These are phyloP conservation scores for Russula vinacea DNA, from an alignment of 768 basidiomycete genomes.

Conservation along the genomic window DNA sequence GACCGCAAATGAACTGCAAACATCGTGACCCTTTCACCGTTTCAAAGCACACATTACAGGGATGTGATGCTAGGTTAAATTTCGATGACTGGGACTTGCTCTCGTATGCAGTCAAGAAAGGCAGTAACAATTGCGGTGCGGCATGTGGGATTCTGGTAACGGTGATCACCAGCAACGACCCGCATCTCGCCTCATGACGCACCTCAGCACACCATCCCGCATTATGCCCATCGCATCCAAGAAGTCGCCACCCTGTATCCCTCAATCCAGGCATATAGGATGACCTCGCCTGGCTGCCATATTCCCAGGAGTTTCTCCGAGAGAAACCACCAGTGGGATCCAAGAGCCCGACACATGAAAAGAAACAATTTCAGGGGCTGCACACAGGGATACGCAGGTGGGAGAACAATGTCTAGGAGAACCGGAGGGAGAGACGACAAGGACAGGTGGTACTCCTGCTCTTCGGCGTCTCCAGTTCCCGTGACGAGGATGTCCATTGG, in stretches of 20 bases:
- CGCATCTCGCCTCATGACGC: neutral
- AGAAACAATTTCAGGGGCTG: conserved; percentile 53
- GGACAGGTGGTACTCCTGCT: conserved; percentile 34
- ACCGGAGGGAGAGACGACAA: conserved; percentile 62
- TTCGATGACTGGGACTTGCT: conserved; percentile 43
- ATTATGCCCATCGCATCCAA: conserved; percentile 46
- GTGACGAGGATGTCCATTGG: conserved; percentile 43
- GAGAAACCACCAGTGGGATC: conserved; percentile 47
- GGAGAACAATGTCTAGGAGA: conserved; percentile 53
- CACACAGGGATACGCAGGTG: conserved; percentile 52
- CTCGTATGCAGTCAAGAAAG: conserved; percentile 51
- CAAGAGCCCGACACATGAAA: conserved; percentile 58
- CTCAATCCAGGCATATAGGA: conserved; percentile 71
- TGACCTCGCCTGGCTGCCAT: conserved; percentile 60
- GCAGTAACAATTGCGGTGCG: conserved; percentile 51
- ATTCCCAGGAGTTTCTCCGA: conserved; percentile 45
- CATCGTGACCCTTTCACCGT: conserved; percentile 74
- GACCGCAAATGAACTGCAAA: conserved; percentile 63
- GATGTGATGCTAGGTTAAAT: conserved; percentile 64
- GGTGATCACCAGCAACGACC: neutral
- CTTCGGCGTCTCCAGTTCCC: conserved; percentile 31
- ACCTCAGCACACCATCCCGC: conserved; percentile 11
- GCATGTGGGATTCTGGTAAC: conserved; percentile 51
- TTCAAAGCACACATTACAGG: conserved; percentile 74
- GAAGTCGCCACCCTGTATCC: conserved; percentile 64